phyloP scores from a whole-genome alignment of 2,329 filamentous ascomycete species.

The Pseudogymnoascus sp. region DNA sequence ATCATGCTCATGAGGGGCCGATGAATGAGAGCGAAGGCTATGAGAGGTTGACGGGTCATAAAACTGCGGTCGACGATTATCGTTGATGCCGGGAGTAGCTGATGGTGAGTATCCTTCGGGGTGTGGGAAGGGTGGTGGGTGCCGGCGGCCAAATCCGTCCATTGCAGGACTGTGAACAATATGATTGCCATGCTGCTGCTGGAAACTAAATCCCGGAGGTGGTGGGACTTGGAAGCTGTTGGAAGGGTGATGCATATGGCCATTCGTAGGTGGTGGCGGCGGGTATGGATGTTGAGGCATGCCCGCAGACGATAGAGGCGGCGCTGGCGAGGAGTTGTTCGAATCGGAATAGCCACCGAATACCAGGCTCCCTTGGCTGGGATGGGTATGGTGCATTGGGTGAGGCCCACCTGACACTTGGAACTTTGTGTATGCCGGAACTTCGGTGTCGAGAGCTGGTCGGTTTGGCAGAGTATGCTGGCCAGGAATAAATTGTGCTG shows the following conservation, averaged over 20 bases:
- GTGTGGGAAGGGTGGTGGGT: slow-evolving; percentile 25
- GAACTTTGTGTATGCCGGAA: slow-evolving; percentile 13
- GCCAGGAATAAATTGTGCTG: slow-evolving; percentile 29
- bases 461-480: background rate
- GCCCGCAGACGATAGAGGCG: slow-evolving; percentile 41
- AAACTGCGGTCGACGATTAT: slow-evolving; percentile 12
- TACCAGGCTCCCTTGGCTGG: slow-evolving; percentile 47
- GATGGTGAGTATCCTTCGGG: slow-evolving; percentile 29
- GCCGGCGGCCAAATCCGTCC: slow-evolving; percentile 13
- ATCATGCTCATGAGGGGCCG: slow-evolving; percentile 39
- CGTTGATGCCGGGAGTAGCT: slow-evolving; percentile 22
- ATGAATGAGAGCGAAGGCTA: slow-evolving; percentile 55
- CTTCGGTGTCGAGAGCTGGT: slow-evolving; percentile 14
- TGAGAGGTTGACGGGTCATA: slow-evolving; percentile 50
- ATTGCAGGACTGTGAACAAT: background rate
- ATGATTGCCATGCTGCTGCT: background rate
- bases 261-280: slow-evolving; percentile 20
- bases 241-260: slow-evolving; percentile 21
- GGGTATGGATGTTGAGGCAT: slow-evolving; percentile 26
- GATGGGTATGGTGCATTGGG: slow-evolving; percentile 42
- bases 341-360: slow-evolving; percentile 49
- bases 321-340: slow-evolving; percentile 49
- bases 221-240: slow-evolving; percentile 18
- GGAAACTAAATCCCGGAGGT: slow-evolving; percentile 4
- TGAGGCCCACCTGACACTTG: slow-evolving; percentile 17